Percentiles rank a stretch among this genome's conserved stretches.
Evolutionary conservation across 2,329 filamentous ascomycete species (phyloP).

Genomic region (Lasiodiplodia sp.): DNA sequence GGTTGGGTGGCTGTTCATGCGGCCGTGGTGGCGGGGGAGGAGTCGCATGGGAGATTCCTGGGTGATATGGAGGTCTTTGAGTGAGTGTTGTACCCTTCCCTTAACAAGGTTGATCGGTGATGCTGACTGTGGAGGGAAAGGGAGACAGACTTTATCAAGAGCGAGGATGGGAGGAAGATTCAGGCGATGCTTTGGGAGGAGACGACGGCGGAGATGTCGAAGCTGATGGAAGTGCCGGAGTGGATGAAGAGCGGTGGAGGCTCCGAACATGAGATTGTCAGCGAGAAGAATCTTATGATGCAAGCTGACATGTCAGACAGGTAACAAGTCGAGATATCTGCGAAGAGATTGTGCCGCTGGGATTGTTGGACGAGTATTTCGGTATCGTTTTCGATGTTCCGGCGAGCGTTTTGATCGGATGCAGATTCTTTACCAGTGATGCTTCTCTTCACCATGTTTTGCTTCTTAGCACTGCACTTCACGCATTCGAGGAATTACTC

Average conservation of each 20-base stretch:
- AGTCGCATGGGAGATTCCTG: slow-evolving; percentile 6
- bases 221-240: slow-evolving; percentile 10
- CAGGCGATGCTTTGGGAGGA: slow-evolving; percentile 12
- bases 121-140: not conserved
- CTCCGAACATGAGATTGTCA: not conserved
- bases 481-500: not conserved
- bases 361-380: not conserved
- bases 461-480: not conserved
- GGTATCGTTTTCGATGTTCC: not conserved
- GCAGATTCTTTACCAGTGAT: not conserved
- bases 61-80: slow-evolving; percentile 4
- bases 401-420: not conserved
- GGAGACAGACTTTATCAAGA: slow-evolving; percentile 2
- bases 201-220: slow-evolving; percentile 9
- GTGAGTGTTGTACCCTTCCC: not conserved
- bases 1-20: slow-evolving; percentile 1
- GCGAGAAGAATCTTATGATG: not conserved
- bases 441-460: not conserved
- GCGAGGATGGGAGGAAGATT: not conserved
- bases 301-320: not conserved
- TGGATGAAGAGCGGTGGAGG: not conserved
- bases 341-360: not conserved
- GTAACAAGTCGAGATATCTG: not conserved
- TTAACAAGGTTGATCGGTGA: not conserved
- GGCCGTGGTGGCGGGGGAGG: not conserved